Conservation (phyloP, 73 alveolate genomes). For the Tetrahymena thermophila region DNA sequence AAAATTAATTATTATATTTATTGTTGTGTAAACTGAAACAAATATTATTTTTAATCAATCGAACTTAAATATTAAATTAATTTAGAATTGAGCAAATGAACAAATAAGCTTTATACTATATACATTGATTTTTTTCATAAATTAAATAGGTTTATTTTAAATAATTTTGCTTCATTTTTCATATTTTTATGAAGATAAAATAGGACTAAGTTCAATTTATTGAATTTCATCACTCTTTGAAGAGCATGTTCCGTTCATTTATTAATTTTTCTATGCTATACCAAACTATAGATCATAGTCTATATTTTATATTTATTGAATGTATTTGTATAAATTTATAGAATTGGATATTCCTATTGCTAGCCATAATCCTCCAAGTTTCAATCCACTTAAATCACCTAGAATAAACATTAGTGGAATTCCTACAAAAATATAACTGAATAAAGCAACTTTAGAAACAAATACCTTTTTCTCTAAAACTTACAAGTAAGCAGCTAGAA, state of each 20-base stretch:
- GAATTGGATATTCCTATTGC: background rate
- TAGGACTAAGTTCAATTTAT: background rate
- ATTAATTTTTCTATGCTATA: background rate
- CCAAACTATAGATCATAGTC: background rate
- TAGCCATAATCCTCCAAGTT: background rate
- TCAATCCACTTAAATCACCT: background rate
- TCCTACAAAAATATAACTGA: background rate
- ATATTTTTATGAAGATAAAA: background rate
- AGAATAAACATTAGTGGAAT: background rate
- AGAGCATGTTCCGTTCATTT: background rate
- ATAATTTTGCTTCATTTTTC: background rate
- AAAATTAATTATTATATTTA: no score
- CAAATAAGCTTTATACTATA: no score
- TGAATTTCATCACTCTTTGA: background rate
- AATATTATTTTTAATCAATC: no score
- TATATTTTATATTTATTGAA: background rate
- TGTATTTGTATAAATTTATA: background rate
- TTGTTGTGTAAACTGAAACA: no score
- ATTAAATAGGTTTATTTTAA: no score
- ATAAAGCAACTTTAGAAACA: background rate
- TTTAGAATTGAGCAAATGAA: no score
- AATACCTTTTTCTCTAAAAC: background rate
- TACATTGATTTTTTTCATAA: no score
- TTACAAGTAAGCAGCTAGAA: background rate
- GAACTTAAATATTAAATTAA: no score